Base-by-base conservation (phyloP, 106 monocot species). In the Alisma plantagoaquatica region DNA sequence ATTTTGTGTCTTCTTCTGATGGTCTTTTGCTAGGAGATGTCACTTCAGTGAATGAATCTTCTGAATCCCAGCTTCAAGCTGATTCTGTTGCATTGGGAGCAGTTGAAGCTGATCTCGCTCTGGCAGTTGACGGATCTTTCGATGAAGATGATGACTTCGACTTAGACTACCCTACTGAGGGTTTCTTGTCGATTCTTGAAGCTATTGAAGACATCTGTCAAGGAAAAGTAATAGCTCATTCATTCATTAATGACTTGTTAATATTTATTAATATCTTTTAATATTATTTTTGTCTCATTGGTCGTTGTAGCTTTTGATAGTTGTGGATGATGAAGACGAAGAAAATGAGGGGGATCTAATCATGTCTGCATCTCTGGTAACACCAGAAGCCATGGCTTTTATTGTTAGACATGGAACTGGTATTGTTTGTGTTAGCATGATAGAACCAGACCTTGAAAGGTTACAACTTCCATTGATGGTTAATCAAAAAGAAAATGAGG, bases 341-440 rank as follows among this genome's bases (percentile, higher is more conserved):
- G 92, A 94, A 62, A 96, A 96, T 65, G 80, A 96, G 63, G 94
- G 94, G 63, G 94, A 88, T 78, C 81, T 96, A 46, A 89, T 96
- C 75, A 96, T 96, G 88, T 77, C 96, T 42, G 96, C 88, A 63
- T 81, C 96, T 29, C 29, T 73, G 59, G 96, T 63, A 32, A 84
- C 84, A 26, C 84, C 96, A 23, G 84, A 96, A 46, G 75, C 81
- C 27, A 84, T 84, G 78, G 84, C 88, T 62, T 96, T 96, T 57
- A 72, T 82, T 68, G 88, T 96, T 48, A 84, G 78, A 42, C 84
- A 89, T 60, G 88, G 96, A 15, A 84, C 96, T 38, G 96, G 96
- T 53, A 96, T 96, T 62, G 88, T 96, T 23, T 89, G 84, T 63
- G 96, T 96, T 19, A 81, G 88, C 81, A 96, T 96, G 96, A 84